These are phyloP conservation scores for Yamadazyma dendronema DNA, from an alignment of 1,139 yeast genomes.

Conservation along the genomic window DNA sequence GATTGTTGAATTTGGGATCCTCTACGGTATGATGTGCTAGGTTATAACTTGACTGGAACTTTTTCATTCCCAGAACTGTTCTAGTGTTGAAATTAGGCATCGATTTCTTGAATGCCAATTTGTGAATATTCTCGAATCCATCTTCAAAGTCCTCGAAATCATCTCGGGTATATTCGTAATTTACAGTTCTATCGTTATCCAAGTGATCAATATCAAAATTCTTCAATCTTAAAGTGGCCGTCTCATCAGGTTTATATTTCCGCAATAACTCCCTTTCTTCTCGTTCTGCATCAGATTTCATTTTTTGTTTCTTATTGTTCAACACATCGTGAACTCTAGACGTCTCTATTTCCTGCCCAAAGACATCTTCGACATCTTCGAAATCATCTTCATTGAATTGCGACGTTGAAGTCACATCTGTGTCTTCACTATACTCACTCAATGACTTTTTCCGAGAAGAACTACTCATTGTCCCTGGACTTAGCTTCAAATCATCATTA, in stretches of 20 bases:
- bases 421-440: slow-evolving; percentile 40
- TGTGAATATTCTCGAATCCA: slow-evolving; percentile 23
- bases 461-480: slow-evolving; percentile 14
- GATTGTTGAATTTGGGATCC: slow-evolving; percentile 23
- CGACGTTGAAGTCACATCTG: slow-evolving; percentile 34
- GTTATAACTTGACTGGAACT: slow-evolving; percentile 11
- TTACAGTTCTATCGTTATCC: slow-evolving; percentile 35
- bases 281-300: slow-evolving; percentile 33
- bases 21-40: slow-evolving; percentile 9
- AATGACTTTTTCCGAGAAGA: slow-evolving; percentile 20
- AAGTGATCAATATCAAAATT: slow-evolving; percentile 30
- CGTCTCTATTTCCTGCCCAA: slow-evolving; percentile 21
- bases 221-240: slow-evolving; percentile 30
- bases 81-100: slow-evolving; percentile 24
- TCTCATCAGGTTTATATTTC: slow-evolving; percentile 19
- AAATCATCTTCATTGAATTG: slow-evolving; percentile 42
- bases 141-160: slow-evolving; percentile 42
- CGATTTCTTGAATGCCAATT: slow-evolving; percentile 20
- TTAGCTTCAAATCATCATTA: slow-evolving; percentile 4
- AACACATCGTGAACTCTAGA: slow-evolving; percentile 20
- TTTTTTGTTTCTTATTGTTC: slow-evolving; percentile 24
- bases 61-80: slow-evolving; percentile 7
- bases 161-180: slow-evolving; percentile 38
- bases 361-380: slow-evolving; percentile 40
- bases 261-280: slow-evolving; percentile 33